These are phyloP conservation scores for Sisymbrium irio DNA, from an alignment of 345 rosid genomes.

Conservation along the genomic window DNA sequence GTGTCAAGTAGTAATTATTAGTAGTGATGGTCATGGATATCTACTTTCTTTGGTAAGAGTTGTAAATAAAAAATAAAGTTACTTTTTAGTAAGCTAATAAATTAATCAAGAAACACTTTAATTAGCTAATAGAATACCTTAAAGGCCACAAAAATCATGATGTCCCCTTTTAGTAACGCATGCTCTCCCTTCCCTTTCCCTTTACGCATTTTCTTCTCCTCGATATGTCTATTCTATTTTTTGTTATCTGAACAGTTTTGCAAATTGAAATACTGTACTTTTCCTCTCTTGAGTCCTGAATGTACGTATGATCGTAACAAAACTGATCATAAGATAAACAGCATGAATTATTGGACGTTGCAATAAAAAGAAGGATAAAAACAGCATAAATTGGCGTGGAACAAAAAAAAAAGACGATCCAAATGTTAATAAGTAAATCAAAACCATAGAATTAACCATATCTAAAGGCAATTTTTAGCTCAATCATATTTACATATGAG, in stretches of 20 bases:
- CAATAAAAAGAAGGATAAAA: background rate
- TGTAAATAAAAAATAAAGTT: background rate
- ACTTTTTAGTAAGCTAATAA: constrained; percentile 27
- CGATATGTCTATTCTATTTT: background rate
- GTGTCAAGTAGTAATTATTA: background rate
- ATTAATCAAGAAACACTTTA: constrained; percentile 24
- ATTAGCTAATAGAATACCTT: constrained; percentile 20
- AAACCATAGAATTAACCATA: background rate
- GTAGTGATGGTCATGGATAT: background rate
- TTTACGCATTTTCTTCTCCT: constrained; percentile 33
- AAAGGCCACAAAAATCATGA: constrained; percentile 36
- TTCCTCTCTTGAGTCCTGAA: background rate
- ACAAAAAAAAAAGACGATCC: background rate
- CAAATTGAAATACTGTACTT: background rate
- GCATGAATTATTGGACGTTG: background rate
- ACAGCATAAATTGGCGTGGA: background rate
- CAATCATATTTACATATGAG: background rate
- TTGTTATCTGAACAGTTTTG: background rate
- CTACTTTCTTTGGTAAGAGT: background rate
- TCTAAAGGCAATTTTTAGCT: background rate
- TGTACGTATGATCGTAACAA: background rate
- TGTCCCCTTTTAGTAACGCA: constrained; percentile 37
- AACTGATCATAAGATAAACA: background rate
- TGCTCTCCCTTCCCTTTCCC: constrained; percentile 24
- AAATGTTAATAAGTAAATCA: background rate